Evolutionary conservation across 2,329 filamentous ascomycete genomes (phyloP), one percentile per base, ranked within the genome.

Genomic region (Trichoderma citrinoviride): DNA sequence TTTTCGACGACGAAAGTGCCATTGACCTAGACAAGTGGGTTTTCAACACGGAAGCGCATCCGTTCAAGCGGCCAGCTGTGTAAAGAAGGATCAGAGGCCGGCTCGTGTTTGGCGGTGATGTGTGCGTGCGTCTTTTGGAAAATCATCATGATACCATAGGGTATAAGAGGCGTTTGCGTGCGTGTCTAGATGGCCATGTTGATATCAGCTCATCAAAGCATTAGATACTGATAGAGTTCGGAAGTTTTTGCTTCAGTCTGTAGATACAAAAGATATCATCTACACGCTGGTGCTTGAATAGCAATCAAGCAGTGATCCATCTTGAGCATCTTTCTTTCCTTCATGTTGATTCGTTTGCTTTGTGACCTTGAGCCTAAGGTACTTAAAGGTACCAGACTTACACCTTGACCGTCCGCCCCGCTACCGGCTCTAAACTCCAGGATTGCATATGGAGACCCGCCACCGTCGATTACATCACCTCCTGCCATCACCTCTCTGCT

Each of bases 21-120:
- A 79, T 91, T 33, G 89, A 83, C 75, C 76, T 93, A 71, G 90
- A 93, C 73, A 84, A 91, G 7, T 92, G 84, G 79, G 88, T 92
- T 61, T 77, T 88, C 53, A 85, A 85, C 73, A 85, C 83, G 5
- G 83, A 86, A 71, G 83, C 83, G 23, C 83, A 86, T 70, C 82
- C 83, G 0, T 68, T 84, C 19, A 77, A 69, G 67, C 72, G 77
- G 14, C 76, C 76, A 12, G 37, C 8, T 7, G 33, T 19, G 21
- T 53, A n/a, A 52, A 23, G 37, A 33, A 17, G 58, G n/a, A 7
- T 52, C 17, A n/a, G 19, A 19, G 25, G 25, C 4, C 12, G 25
- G 1, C 25, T 29, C 10, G 23, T 50, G 15, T 23, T 10, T 27
- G 47, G 4, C 10, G 17, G 29, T 33, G 33, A 29, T 52, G 29